Base-by-base conservation (phyloP, 1,284 basidiomycete species). In the Ganoderma lucidum region DNA sequence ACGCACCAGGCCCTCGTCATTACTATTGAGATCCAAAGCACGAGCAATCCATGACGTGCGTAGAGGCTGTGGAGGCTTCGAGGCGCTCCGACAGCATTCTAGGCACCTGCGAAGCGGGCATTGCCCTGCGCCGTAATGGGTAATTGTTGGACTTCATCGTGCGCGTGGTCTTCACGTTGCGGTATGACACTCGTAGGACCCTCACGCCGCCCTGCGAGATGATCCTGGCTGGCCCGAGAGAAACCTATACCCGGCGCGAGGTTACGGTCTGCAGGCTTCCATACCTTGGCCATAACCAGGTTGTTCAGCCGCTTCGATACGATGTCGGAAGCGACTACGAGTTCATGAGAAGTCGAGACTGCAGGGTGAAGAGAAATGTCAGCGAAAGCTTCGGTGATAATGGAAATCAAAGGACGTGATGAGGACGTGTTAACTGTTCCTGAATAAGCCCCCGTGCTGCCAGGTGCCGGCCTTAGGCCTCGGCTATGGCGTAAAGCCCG, bases 401-500 rank as follows among this genome's bases (percentile, higher is more conserved):
- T 5, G 58, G 35, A 39, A 37, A n/a, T 30, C 53, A 35, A 28
- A 53, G 53, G 32, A 56, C 53, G 53, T 56, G 30, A 56, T 56
- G 53, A 56, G 53, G 32, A 56, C 53, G 53, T 35, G 53, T 17
- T 56, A 5, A 35, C 30, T 56, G 53, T 56, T 56, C 53, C 56
- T 37, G 56, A 59, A 39, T 59, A 59, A 9, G 56, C 3, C 35
- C 35, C n/a, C 35, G 19, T 59, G 19, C 35, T 19, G 19, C 56
- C 37, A 39, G 35, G 53, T 56, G 53, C 32, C 32, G 6, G 5
- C 32, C 30, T 61, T 28, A 23, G 23, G n/a, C 41, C 10, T 44
- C 23, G 37, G n/a, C 39, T 42, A 61, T 42, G 59, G 59, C 59
- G 41, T 28, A 44, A 61, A 61, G 37, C n/a, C 39, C 41, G 59